These are phyloP conservation scores for Candida silvatica DNA, from an alignment of 805 yeast genomes.

Conservation along the genomic window DNA sequence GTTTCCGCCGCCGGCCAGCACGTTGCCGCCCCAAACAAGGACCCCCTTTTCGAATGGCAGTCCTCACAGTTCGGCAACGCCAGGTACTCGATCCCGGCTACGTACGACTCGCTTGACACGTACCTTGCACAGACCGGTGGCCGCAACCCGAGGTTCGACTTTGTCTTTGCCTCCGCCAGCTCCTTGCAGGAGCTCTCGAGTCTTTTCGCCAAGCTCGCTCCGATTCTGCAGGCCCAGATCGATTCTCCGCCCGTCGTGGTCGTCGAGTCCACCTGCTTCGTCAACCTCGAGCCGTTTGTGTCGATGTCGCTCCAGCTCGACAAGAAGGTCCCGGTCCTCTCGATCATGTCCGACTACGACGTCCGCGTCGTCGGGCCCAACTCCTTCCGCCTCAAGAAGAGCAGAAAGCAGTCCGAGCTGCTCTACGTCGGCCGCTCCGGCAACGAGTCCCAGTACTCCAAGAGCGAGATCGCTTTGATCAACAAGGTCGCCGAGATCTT, in stretches of 20 bases:
- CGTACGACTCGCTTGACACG: slow-evolving; percentile 17
- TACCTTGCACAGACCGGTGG: slow-evolving; percentile 8
- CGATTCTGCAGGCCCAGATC: slow-evolving; percentile 24
- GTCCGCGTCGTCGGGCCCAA: slow-evolving; percentile 31
- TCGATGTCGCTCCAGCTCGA: slow-evolving; percentile 29
- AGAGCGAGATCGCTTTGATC: slow-evolving; percentile 30
- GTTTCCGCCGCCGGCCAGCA: slow-evolving; percentile 23
- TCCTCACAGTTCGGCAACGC: slow-evolving; percentile 26
- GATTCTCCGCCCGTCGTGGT: slow-evolving; percentile 38
- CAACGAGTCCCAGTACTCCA: slow-evolving; percentile 32
- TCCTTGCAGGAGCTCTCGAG: slow-evolving; percentile 45
- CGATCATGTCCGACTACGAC: slow-evolving; percentile 58
- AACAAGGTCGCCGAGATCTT: slow-evolving; percentile 29
- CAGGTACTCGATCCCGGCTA: slow-evolving; percentile 16
- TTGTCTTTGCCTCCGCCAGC: slow-evolving; percentile 36
- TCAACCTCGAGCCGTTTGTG: slow-evolving; percentile 62
- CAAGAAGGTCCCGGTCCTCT: slow-evolving; percentile 32
- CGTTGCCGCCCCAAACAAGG: slow-evolving; percentile 1
- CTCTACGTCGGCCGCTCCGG: slow-evolving; percentile 35
- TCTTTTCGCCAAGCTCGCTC: slow-evolving; percentile 28
- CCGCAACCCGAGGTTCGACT: slow-evolving; percentile 23
- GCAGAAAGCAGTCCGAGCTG: slow-evolving; percentile 35
- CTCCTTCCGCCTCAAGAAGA: slow-evolving; percentile 26
- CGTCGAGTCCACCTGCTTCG: slow-evolving; percentile 63
- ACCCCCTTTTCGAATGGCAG: slow-evolving; percentile 18